Base-by-base conservation (phyloP, 2,329 filamentous ascomycete species). In the Penicillium italicum region DNA sequence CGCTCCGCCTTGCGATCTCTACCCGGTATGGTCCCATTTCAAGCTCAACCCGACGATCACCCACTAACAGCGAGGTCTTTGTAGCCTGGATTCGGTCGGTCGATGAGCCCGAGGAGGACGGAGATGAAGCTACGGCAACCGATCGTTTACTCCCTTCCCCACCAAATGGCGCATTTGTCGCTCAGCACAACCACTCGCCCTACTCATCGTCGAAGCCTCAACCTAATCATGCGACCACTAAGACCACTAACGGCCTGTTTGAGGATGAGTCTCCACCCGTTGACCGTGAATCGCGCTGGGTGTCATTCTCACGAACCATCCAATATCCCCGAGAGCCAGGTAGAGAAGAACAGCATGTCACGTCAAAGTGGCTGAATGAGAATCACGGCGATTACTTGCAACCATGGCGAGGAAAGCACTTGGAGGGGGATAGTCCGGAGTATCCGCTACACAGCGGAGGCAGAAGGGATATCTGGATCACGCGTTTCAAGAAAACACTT, bases 401-500 rank as follows among this genome's bases (percentile, higher is more conserved):
- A 34, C 77, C 77, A 22, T 87, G 84, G 83, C 73, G 82, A 43
- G 79, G 79, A 42, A 72, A 69, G 40, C 69, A 71, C 28, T 66
- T 72, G n/a, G 71, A 74, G 41, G 77, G 79, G 26, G 80, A 84
- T 59, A 74, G 79, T 55, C 78, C 81, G 28, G 77, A 81, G 36
- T 75, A 77, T 56, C 75, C 74, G 43, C 73, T 80, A 58, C 76
- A 77, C 57, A 77, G 73, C 59, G 81, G 78, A 69, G 71, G 72
- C 22, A 79, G 80, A 62, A 76, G 80, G 47, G 76, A 80, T 62
- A 76, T 77, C 55, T 81, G 79, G 74, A 73, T 81, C 58, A 83
- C 85, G 68, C 82, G 85, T 53, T 73, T 88, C 48, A 88, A 88
- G 79, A 81, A 82, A 50, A 82, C 84, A 36, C 79, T 95, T 28